phyloP scores from a whole-genome alignment of 805 yeast species.

The Candida ortonii region DNA sequence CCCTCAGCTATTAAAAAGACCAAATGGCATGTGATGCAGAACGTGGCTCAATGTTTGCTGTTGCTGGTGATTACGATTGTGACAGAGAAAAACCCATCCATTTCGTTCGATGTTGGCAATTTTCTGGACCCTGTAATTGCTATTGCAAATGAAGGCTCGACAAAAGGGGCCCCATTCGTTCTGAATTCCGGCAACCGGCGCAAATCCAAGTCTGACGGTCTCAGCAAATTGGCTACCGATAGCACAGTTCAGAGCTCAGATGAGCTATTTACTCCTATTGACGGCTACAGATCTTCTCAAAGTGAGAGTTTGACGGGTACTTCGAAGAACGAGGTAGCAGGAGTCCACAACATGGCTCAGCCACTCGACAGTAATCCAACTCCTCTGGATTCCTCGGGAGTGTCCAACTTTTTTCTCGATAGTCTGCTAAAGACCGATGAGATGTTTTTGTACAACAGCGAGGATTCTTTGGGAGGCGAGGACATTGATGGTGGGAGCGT shows the following conservation, averaged over 20 bases:
- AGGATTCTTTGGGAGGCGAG: constrained; percentile 9
- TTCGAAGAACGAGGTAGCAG: too few species aligned
- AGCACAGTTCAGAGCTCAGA: too few species aligned
- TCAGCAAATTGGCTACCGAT: neutral
- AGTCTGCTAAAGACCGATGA: constrained; percentile 3
- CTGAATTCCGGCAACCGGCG: neutral
- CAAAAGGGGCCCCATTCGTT: neutral
- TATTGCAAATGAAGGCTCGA: constrained; percentile 1
- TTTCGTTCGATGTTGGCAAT: constrained; percentile 21
- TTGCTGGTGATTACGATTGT: constrained; percentile 22
- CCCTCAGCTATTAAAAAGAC: constrained; percentile 1
- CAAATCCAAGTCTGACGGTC: neutral
- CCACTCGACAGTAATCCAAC: neutral
- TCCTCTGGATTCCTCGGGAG: constrained; percentile 2
- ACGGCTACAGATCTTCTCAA: too few species aligned
- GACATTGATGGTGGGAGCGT: constrained; percentile 19
- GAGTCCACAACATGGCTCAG: too few species aligned
- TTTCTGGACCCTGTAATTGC: constrained; percentile 17
- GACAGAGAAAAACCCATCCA: constrained; percentile 12
- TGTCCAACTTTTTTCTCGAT: neutral
- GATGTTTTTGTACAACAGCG: constrained; percentile 12
- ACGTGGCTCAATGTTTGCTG: constrained; percentile 21
- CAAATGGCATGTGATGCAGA: constrained; percentile 20
- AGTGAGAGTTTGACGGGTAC: too few species aligned
- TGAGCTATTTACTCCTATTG: too few species aligned